Base-by-base conservation (phyloP, 2,329 filamentous ascomycete genomes). In the Celoporthe dispersa region DNA sequence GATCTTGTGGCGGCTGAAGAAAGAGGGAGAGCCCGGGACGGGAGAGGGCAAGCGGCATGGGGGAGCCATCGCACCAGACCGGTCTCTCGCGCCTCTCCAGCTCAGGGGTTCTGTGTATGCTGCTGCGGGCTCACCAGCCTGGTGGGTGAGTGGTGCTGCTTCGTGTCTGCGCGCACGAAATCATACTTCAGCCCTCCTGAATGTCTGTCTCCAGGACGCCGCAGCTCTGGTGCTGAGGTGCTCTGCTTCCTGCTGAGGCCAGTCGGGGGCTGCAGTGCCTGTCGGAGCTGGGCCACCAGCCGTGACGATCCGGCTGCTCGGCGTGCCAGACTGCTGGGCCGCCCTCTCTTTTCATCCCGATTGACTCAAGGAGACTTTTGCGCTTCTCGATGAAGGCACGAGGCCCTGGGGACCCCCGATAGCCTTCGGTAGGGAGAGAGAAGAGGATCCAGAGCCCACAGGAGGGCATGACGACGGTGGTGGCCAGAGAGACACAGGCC, bases 251-350 rank as follows among this genome's bases (percentile, higher is more conserved):
- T 62, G 61, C 63, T 80, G 78, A 16, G 84, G 74, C 39, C 78
- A 81, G 33, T 80, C n/a, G 76, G 63, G 83, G 74, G 67, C 81
- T 83, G 73, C 86, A 75, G 65, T 85, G 81, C 33, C 84, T 78
- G 71, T 86, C 83, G 71, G 86, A 85, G 7, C 79, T 81, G 64
- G 86, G 75, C 82, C 83, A 81, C 75, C 79, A 80, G 35, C 83
- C 80, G n/a, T 84, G 77, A 70, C 80, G 77, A 73, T 85, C 79
- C 59, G 84, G 71, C 73, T 84, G 78, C 68, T 76, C 71, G 31
- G 76, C 75, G 0, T 81, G 0, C 81, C 81, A 2, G 74, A 74
- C 2, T 22, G 59, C 71, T 3, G 74, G 33, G 2, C 77, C 80
- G 35, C 37, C 37, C 37, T 61, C 73, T 79, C n/a, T 61, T 73